These are phyloP conservation scores for Pseudozyma thailandica DNA, from an alignment of 1,284 basidiomycete species.

Conservation along the genomic window DNA sequence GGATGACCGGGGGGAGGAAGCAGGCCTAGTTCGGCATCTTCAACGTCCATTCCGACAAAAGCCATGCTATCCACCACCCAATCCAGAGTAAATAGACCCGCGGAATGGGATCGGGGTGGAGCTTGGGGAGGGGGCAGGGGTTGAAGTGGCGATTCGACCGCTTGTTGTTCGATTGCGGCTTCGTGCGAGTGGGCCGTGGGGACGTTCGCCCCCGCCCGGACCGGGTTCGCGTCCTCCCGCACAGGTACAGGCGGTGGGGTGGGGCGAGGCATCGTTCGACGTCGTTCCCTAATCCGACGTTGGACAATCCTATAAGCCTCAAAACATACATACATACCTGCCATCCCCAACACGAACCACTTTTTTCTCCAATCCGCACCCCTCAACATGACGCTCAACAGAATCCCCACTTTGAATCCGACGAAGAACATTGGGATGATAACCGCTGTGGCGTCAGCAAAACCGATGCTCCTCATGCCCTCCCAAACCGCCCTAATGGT, in stretches of 20 bases:
- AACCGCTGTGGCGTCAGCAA: slow-evolving; percentile 28
- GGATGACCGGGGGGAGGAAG: slow-evolving; percentile 11
- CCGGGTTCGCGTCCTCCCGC: neutral
- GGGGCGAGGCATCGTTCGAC: slow-evolving; percentile 5
- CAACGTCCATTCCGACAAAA: slow-evolving; percentile 40
- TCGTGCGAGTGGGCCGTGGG: slow-evolving; percentile 24
- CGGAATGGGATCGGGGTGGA: slow-evolving; percentile 16
- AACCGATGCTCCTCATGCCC: slow-evolving; percentile 15
- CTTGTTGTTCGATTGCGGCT: slow-evolving; percentile 15
- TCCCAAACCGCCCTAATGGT: neutral
- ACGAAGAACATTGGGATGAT: slow-evolving; percentile 48
- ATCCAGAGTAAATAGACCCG: slow-evolving; percentile 22
- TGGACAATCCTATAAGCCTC: slow-evolving; percentile 43
- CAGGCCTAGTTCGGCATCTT: slow-evolving; percentile 52
- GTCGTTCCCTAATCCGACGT: slow-evolving; percentile 26
- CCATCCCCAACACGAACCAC: slow-evolving; percentile 40
- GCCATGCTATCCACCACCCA: slow-evolving; percentile 51
- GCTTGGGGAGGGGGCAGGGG: slow-evolving; percentile 36
- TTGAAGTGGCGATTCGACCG: slow-evolving; percentile 13
- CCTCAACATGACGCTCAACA: slow-evolving; percentile 49
- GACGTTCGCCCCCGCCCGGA: slow-evolving; percentile 22
- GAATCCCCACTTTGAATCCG: slow-evolving; percentile 46
- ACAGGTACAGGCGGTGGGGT: neutral
- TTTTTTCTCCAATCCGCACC: slow-evolving; percentile 40
- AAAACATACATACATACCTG: slow-evolving; percentile 36